Evolutionary conservation across 805 yeast species (phyloP).

Genomic region (Teunomyces panamensis): DNA sequence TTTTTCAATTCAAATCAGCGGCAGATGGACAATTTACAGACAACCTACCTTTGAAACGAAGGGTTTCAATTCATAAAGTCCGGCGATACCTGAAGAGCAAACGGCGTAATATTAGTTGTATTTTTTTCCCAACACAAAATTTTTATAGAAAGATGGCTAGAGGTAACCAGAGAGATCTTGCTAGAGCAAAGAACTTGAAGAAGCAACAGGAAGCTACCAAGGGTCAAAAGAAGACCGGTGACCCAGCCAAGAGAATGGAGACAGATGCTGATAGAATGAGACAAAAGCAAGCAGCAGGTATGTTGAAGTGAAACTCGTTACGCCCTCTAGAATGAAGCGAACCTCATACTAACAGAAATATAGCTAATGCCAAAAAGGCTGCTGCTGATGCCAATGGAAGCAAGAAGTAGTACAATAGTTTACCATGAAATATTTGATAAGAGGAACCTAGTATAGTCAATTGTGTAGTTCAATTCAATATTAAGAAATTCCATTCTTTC

Average conservation of each 20-base stretch:
- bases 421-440: neutral
- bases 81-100: neutral
- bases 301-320: constrained; percentile 21
- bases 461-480: neutral
- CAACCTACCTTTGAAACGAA: neutral
- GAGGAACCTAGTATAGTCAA: neutral
- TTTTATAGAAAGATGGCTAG: constrained; percentile 62
- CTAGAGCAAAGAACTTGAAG: constrained; percentile 83
- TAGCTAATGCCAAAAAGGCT: constrained; percentile 52
- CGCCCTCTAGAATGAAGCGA: neutral
- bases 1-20: neutral
- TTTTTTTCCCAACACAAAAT: neutral
- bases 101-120: neutral
- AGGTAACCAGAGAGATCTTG: constrained; percentile 95
- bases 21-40: neutral
- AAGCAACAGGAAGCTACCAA: constrained; percentile 67
- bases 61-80: neutral
- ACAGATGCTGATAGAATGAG: constrained; percentile 88
- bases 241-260: constrained; percentile 82
- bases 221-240: constrained; percentile 63
- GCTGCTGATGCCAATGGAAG: constrained; percentile 18
- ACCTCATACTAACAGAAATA: constrained; percentile 8
- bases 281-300: constrained; percentile 81
- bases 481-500: neutral
- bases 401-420: neutral